A percentile compares a stretch with the other conserved stretches of the same genome.
Conservation (phyloP, 345 rosid species). For the Brassica juncea region DNA sequence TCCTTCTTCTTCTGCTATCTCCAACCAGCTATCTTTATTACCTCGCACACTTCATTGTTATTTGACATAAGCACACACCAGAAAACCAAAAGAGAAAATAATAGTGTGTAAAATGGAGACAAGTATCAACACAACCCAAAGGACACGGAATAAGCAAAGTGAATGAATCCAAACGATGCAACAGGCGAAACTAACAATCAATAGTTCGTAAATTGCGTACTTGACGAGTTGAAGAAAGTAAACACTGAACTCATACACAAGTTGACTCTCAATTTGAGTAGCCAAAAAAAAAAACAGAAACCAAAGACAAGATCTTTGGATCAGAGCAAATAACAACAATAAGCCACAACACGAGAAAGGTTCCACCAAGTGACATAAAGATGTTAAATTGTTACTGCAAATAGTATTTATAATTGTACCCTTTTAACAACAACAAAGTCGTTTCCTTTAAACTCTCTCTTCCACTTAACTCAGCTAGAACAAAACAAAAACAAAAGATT, state of each 20-base stretch:
- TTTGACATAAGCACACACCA: not conserved
- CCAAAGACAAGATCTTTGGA: not conserved
- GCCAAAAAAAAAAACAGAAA: not conserved
- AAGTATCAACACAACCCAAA: not conserved
- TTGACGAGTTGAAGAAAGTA: not conserved
- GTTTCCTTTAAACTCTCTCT: not conserved
- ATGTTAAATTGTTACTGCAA: not conserved
- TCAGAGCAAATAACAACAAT: not conserved
- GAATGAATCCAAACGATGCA: not conserved
- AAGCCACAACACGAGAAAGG: not conserved
- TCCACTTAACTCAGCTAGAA: not conserved
- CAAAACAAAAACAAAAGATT: not conserved
- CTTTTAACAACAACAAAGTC: not conserved
- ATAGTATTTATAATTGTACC: not conserved
- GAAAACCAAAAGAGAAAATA: not conserved
- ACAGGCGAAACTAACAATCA: not conserved
- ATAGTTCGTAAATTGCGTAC: not conserved
- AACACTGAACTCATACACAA: not conserved
- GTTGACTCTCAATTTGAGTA: not conserved
- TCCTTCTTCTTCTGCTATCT: not conserved
- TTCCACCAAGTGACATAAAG: constrained; percentile 3
- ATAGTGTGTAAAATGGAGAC: not conserved
- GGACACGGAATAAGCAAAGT: not conserved
- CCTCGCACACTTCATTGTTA: not conserved
- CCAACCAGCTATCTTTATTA: not conserved